Evolutionary conservation across 345 rosid species (phyloP).

Genomic region (Rhodamnia argentea): DNA sequence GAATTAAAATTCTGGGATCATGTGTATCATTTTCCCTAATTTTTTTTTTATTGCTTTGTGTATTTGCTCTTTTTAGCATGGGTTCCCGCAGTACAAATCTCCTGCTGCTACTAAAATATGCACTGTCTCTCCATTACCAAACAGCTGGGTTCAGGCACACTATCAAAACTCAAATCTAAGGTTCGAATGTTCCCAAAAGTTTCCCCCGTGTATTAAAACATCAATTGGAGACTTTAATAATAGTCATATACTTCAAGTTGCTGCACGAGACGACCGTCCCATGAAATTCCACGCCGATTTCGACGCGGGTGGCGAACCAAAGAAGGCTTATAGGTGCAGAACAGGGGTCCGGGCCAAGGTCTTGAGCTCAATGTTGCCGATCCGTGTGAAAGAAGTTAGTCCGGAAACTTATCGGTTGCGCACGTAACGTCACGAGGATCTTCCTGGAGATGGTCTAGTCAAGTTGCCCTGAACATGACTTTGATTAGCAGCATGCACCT

Average conservation of each 20-base stretch:
- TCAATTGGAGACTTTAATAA: not conserved
- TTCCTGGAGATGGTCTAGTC: not conserved
- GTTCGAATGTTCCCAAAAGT: not conserved
- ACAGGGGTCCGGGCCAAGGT: not conserved
- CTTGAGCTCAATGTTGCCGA: not conserved
- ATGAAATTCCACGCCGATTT: not conserved
- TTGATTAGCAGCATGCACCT: not conserved
- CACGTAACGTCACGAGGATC: not conserved
- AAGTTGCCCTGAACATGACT: not conserved
- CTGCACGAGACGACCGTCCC: not conserved
- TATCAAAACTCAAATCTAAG: not conserved
- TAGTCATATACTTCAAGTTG: not conserved
- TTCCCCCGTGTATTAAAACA: not conserved
- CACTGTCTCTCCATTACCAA: not conserved
- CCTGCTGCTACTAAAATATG: not conserved
- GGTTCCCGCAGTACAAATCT: too few species aligned
- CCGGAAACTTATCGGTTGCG: not conserved
- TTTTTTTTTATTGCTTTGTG: too few species aligned
- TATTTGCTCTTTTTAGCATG: too few species aligned
- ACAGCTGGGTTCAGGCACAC: not conserved
- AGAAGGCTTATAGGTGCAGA: not conserved
- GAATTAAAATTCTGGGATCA: too few species aligned
- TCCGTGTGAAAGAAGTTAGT: not conserved
- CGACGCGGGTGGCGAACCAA: not conserved
- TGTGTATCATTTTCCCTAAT: too few species aligned